A percentile compares a stretch with the other conserved stretches of the same genome.
Evolutionary conservation across 768 basidiomycete species (phyloP).

Genomic region (Suillus weaverae): DNA sequence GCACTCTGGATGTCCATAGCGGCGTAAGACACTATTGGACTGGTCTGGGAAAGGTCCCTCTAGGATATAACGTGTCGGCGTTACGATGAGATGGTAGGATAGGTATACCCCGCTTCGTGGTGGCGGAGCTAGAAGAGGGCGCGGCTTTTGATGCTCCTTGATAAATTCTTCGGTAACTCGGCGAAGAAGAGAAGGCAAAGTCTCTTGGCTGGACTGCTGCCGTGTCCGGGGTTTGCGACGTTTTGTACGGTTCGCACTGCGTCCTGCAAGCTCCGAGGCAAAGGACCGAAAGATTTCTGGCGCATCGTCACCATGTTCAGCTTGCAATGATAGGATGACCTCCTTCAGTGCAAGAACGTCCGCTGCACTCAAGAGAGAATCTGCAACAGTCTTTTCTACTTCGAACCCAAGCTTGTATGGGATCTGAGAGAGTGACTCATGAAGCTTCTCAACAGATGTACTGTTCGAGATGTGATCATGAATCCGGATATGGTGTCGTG

Average conservation of each 20-base stretch:
- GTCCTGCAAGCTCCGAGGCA: constrained; percentile 19
- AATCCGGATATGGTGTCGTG: neutral
- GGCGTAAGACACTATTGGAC: constrained; percentile 38
- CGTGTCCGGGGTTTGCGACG: neutral
- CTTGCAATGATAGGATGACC: constrained; percentile 21
- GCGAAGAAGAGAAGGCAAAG: constrained; percentile 18
- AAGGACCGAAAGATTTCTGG: constrained; percentile 28
- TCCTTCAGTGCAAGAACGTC: constrained; percentile 23
- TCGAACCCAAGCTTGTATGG: constrained; percentile 40
- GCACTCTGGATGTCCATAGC: constrained; percentile 39
- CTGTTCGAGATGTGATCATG: neutral
- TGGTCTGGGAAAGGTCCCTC: constrained; percentile 41
- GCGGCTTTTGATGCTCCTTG: constrained; percentile 23
- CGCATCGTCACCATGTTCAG: constrained; percentile 14
- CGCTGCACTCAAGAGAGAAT: constrained; percentile 21
- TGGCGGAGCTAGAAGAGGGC: constrained; percentile 22
- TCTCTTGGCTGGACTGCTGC: neutral
- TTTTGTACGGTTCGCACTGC: neutral
- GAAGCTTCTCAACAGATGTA: constrained; percentile 9
- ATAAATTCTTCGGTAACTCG: constrained; percentile 21
- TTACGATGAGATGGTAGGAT: constrained; percentile 40
- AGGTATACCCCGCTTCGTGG: constrained; percentile 26
- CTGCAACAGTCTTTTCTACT: constrained; percentile 35
- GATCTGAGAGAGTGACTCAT: constrained; percentile 20
- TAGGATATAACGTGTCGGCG: constrained; percentile 38